Percentiles rank a stretch among this genome's conserved stretches.
Evolutionary conservation across 148 eudicot species (phyloP).

Genomic region (Nyssa sinensis): DNA sequence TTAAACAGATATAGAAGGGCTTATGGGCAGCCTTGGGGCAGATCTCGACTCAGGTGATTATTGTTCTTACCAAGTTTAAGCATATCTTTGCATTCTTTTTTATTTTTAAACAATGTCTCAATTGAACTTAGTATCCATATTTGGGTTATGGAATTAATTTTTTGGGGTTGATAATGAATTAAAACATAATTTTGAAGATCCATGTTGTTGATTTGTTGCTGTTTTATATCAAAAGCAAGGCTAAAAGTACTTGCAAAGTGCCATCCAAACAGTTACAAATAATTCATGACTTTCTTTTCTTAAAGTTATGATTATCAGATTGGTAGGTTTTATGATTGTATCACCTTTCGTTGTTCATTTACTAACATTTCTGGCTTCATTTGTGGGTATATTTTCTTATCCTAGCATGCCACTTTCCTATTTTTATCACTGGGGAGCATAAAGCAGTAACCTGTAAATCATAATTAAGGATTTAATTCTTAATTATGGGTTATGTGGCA

Average conservation of each 20-base stretch:
- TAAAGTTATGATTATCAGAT: not conserved
- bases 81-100: not conserved
- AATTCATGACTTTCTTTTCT: no score
- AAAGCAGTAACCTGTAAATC: not conserved
- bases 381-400: not conserved
- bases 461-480: not conserved
- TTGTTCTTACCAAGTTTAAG: not conserved
- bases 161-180: not conserved
- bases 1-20: slow-evolving; percentile 77
- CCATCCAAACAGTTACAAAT: not conserved
- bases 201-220: not conserved
- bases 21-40: slow-evolving; percentile 92
- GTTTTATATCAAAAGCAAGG: not conserved
- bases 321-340: not conserved
- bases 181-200: not conserved
- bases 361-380: not conserved
- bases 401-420: not conserved
- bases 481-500: not conserved
- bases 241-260: not conserved
- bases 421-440: not conserved
- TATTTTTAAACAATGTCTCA: not conserved
- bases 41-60: slow-evolving; percentile 81
- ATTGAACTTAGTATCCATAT: not conserved
- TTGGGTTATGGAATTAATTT: not conserved
- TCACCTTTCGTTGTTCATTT: not conserved